Base-by-base conservation (phyloP, 208 protist genomes). In the Herpetomonas samuelpessoai region DNA sequence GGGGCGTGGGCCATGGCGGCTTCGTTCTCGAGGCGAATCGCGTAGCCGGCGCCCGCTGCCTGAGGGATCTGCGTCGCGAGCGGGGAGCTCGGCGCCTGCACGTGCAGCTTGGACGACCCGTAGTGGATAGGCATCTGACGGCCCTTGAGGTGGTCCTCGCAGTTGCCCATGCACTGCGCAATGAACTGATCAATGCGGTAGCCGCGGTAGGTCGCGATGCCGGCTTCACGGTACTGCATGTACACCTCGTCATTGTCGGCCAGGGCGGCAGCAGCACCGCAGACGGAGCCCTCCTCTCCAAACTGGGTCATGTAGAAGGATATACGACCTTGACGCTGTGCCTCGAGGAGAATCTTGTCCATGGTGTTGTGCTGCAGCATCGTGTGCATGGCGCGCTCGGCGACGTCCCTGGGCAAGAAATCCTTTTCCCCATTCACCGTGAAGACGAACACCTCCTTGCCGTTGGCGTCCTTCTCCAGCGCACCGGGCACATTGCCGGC, bases 111-210 rank as follows among this genome's bases (percentile, higher is more conserved):
- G n/a, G 70, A 73, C 26, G 83, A 97, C 24, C 98, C 98, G 63
- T 98, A 99, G 77, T 99, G 97, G 26, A 99, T 97, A 12, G 98
- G 98, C 98, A 99, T 99, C 83, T 99, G 97, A 7, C 96, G 79
- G 9, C 96, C 97, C 68, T 98, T 98, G 45, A 92, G 57, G 35
- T 78, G 53, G 67, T 92, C 81, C 54, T 96, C 90, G 55, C 61
- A 74, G 67, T 92, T 98, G 31, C 86, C 88, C 75, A 97, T 98
- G 79, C 97, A 99, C 76, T 99, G 97, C 59, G 97, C 81, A 28
- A 98, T 83, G 59, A 98, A 88, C 46, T 98, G 72, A 1, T 76
- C 75, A 21, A 99, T 74, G 0, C 81, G 80, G 68, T 97, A 99
- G 39, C 96, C 96, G 54, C 85, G 79, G 58, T 91, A 90, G 16